phyloP scores from a whole-genome alignment of 352 stramenopile species.

The Phytophthora syringae region DNA sequence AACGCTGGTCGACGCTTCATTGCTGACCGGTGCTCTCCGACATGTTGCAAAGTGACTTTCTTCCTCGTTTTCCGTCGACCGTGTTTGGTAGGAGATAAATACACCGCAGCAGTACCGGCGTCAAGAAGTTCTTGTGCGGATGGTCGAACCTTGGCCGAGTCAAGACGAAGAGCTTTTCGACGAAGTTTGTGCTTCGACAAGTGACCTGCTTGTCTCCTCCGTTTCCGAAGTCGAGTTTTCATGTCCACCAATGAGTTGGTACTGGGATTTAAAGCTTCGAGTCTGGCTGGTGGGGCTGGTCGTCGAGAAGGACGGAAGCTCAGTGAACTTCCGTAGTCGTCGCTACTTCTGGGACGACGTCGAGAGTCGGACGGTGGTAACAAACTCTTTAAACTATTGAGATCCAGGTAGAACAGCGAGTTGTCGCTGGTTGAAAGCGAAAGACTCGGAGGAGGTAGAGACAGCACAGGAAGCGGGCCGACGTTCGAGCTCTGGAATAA shows the following conservation, averaged over 20 bases:
- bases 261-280: slow-evolving; percentile 52
- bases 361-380: slow-evolving; percentile 37
- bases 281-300: slow-evolving; percentile 30
- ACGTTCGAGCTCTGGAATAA: slow-evolving; percentile 73
- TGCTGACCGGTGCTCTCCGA: slow-evolving; percentile 6
- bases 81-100: slow-evolving; percentile 14
- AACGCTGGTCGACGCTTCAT: slow-evolving; percentile 28
- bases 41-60: slow-evolving; percentile 12
- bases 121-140: slow-evolving; percentile 27
- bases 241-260: slow-evolving; percentile 3
- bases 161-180: slow-evolving; percentile 55
- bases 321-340: slow-evolving; percentile 13
- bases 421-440: slow-evolving; percentile 28
- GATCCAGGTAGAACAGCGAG: slow-evolving; percentile 74
- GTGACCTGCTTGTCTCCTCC: slow-evolving; percentile 12
- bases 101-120: slow-evolving; percentile 8
- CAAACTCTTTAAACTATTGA: slow-evolving; percentile 67
- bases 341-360: slow-evolving; percentile 30
- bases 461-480: slow-evolving; percentile 26
- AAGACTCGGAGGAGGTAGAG: slow-evolving; percentile 19
- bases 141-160: slow-evolving; percentile 46
- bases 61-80: slow-evolving; percentile 21
- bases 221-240: slow-evolving; percentile 15
- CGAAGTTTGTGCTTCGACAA: slow-evolving; percentile 33
- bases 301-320: slow-evolving; percentile 14